Evolutionary conservation across 1,284 basidiomycete genomes (phyloP).

Genomic region (Ganoderma sp.): DNA sequence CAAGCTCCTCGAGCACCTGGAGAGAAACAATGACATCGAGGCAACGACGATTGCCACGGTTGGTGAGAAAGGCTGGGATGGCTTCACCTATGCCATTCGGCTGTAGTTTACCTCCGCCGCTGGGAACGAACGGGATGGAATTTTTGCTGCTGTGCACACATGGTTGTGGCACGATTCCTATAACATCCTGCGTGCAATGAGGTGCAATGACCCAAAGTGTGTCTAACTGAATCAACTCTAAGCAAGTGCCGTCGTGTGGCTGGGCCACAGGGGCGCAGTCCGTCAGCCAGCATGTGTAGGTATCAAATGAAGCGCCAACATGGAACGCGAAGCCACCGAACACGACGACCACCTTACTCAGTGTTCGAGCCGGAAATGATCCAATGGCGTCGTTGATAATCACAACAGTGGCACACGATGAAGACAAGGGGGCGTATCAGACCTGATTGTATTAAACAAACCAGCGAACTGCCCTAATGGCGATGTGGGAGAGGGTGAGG

Average conservation of each 20-base stretch:
- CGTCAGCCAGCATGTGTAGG: too few relatives aligned
- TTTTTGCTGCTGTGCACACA: neutral
- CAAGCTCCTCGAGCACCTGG: slow-evolving; percentile 51
- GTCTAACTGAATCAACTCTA: too few relatives aligned
- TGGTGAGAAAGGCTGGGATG: slow-evolving; percentile 68
- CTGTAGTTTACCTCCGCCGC: slow-evolving; percentile 26
- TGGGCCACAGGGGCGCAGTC: neutral
- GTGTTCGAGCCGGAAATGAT: neutral
- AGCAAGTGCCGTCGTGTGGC: neutral
- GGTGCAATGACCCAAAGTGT: too few relatives aligned
- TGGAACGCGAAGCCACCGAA: neutral
- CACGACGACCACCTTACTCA: neutral
- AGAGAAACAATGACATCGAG: slow-evolving; percentile 61
- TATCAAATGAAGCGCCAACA: neutral
- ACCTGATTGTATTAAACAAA: slow-evolving; percentile 38
- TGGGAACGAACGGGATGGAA: neutral
- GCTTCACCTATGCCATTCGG: slow-evolving; percentile 59
- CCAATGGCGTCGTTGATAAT: neutral
- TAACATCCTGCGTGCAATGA: neutral
- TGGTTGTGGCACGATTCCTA: neutral
- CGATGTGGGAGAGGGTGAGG: slow-evolving; percentile 27
- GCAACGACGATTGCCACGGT: slow-evolving; percentile 65
- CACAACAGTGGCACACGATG: slow-evolving; percentile 16
- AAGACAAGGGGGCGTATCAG: slow-evolving; percentile 29
- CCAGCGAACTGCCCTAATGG: slow-evolving; percentile 37